Percentiles rank a stretch among this genome's conserved stretches.
Evolutionary conservation across 305 asterid species (phyloP).

Genomic region (Fraxinus ornus): DNA sequence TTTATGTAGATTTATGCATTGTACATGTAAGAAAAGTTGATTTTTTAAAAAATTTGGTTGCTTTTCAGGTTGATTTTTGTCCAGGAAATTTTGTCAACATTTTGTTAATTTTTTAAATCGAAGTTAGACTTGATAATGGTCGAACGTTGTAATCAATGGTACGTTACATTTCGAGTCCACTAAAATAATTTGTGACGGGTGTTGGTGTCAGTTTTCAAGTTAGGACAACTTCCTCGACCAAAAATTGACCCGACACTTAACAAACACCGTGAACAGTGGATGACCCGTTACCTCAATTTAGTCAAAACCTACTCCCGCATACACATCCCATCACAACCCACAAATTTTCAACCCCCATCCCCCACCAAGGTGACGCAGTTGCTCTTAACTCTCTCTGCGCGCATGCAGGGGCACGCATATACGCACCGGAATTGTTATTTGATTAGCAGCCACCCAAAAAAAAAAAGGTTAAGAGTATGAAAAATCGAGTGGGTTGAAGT

Average conservation of each 20-base stretch:
- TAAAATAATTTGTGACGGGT: neutral
- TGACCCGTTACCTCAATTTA: neutral
- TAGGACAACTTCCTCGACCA: neutral
- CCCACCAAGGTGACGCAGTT: neutral
- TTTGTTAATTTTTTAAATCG: neutral
- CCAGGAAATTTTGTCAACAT: neutral
- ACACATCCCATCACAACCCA: neutral
- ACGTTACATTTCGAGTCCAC: neutral
- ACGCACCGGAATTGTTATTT: neutral
- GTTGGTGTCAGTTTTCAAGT: neutral
- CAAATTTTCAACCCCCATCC: neutral
- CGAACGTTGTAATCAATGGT: neutral
- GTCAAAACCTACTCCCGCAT: neutral
- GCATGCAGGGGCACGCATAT: constrained; percentile 18
- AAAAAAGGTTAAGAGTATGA: constrained; percentile 28
- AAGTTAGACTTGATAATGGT: neutral
- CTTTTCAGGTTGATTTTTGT: neutral
- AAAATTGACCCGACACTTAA: constrained; percentile 26
- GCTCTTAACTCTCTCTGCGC: constrained; percentile 21
- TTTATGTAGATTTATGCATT: neutral
- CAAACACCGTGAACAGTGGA: constrained; percentile 30
- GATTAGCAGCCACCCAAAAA: constrained; percentile 8
- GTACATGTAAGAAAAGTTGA: neutral
- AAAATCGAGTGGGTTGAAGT: constrained; percentile 25
- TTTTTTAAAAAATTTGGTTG: neutral